Percentiles rank a stretch among this genome's conserved stretches.
Evolutionary conservation across 768 basidiomycete species (phyloP).

Genomic region (Suillus cothurnatus): DNA sequence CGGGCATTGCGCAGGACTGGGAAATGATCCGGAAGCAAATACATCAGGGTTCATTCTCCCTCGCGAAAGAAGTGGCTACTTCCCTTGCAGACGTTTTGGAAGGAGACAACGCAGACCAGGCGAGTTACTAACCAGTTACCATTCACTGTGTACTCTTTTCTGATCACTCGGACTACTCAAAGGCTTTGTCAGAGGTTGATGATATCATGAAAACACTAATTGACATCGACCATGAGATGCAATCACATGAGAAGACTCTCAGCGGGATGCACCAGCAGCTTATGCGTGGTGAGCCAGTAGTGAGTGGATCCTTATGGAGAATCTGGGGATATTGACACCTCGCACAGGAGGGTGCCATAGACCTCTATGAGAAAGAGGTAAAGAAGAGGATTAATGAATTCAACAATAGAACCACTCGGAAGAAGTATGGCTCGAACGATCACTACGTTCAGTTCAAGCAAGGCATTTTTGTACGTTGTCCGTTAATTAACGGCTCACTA

Average conservation of each 20-base stretch:
- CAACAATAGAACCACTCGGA: constrained; percentile 63
- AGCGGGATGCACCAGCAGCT: constrained; percentile 59
- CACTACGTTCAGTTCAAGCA: constrained; percentile 65
- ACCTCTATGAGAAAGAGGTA: constrained; percentile 52
- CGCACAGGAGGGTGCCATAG: constrained; percentile 52
- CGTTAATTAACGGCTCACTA: constrained; percentile 1
- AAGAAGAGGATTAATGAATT: constrained; percentile 49
- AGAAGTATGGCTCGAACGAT: constrained; percentile 72
- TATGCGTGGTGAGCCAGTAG: constrained; percentile 58
- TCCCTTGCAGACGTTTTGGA: constrained; percentile 66
- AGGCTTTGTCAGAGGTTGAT: constrained; percentile 67
- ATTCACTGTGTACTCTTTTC: background rate
- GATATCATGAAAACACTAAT: constrained; percentile 66
- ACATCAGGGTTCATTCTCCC: constrained; percentile 42
- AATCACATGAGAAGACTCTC: constrained; percentile 54
- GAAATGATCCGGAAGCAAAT: constrained; percentile 50
- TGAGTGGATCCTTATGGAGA: constrained; percentile 34
- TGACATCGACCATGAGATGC: constrained; percentile 66
- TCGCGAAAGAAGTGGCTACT: constrained; percentile 54
- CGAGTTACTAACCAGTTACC: constrained; percentile 27
- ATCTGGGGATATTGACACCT: constrained; percentile 8
- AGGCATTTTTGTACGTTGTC: constrained; percentile 60
- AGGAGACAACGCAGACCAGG: constrained; percentile 53
- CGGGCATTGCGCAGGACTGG: constrained; percentile 68
- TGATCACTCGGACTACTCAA: constrained; percentile 8